Base-by-base conservation (phyloP, 768 basidiomycete genomes). In the Cystofilobasidium ferigula region DNA sequence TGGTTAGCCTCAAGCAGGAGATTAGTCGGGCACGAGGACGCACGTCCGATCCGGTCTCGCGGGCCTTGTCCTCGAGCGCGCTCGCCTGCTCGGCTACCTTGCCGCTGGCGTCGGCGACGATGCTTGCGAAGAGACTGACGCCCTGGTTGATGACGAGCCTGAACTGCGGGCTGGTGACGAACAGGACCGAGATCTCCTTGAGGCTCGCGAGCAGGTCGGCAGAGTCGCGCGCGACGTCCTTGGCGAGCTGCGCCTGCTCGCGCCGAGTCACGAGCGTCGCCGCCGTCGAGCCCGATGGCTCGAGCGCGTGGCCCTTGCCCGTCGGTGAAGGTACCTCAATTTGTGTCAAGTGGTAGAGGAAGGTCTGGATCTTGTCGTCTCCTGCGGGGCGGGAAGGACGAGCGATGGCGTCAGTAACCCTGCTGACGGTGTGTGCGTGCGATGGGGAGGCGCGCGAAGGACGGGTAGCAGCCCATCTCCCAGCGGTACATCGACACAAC, bases 101-200 rank as follows among this genome's bases (percentile, higher is more conserved):
- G 12, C 74, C 74, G 35, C 74, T 74, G 1, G 74, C 76, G 59
- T 78, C 77, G 51, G 77, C 77, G 47, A 78, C 73, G 69, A 78
- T 71, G 68, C 76, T 75, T 57, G 75, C 71, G 53, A 73, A 71
- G 58, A 78, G 72, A 64, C 75, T 64, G 69, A 77, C 71, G 43
- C 71, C 68, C 67, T 74, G 74, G 47, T 62, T 67, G 74, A 77
- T 60, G 63, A 78, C 69, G 63, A 73, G 69, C 60, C 77, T 71
- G 72, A 78, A 77, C 43, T 72, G 69, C 62, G 69, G 57, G 62
- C 74, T 75, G 63, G 78, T 78, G 69, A 74, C 69, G 63, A 78
- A 71, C 53, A 77, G 71, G 34, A 71, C 70, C 28, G 72, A 69
- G 70, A 78, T 74, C 65, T 74, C 74, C 43, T 74, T 70, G 69